These are phyloP conservation scores for Aspergillus eucalypticola DNA, from an alignment of 2,329 filamentous ascomycete species.

Conservation along the genomic window DNA sequence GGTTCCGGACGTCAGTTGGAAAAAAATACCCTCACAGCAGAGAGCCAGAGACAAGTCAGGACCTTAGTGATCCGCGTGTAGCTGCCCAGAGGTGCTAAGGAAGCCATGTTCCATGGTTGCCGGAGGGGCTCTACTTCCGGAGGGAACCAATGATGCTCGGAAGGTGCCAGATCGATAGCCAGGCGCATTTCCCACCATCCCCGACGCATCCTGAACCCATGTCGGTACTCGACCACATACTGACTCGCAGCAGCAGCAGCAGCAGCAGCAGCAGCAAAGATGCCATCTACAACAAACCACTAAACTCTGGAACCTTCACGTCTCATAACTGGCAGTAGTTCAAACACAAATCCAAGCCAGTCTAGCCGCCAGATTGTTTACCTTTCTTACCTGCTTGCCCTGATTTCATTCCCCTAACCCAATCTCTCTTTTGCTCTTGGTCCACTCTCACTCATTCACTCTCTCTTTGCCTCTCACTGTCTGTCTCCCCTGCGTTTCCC, in stretches of 20 bases:
- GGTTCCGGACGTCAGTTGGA: not conserved
- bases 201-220: conserved; percentile 2
- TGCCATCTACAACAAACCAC: not conserved
- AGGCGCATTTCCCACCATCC: not conserved
- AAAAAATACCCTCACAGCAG: not conserved
- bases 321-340: not conserved
- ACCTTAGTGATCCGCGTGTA: conserved; percentile 3
- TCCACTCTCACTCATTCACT: too few relatives aligned
- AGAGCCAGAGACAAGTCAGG: not conserved
- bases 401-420: not conserved
- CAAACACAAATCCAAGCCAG: not conserved
- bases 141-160: not conserved
- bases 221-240: not conserved
- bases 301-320: not conserved
- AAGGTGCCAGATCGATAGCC: not conserved
- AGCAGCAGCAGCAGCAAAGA: not conserved
- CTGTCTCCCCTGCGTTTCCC: not conserved
- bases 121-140: conserved; percentile 13
- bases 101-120: conserved; percentile 17
- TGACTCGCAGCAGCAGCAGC: not conserved
- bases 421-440: too few relatives aligned
- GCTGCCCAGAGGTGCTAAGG: conserved; percentile 7
- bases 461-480: too few relatives aligned
- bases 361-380: not conserved
- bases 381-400: not conserved